These are phyloP conservation scores for Rhypophila decipiens DNA, from an alignment of 495 filamentous ascomycete species.

Conservation along the genomic window DNA sequence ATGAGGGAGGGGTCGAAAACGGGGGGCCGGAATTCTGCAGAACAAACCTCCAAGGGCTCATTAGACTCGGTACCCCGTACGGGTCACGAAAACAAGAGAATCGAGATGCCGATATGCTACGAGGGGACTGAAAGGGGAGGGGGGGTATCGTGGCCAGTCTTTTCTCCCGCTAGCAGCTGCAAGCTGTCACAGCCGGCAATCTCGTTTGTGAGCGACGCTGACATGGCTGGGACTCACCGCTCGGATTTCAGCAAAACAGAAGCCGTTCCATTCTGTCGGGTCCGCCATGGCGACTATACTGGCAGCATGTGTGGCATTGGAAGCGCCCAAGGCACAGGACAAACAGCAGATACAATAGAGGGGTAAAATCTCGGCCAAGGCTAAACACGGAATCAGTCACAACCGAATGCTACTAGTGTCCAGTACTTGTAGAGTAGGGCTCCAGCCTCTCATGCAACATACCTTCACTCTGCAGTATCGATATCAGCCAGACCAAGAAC, in stretches of 20 bases:
- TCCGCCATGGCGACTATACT: not conserved
- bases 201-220: not conserved
- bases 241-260: not conserved
- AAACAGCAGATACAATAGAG: no score
- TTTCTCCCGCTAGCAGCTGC: no score
- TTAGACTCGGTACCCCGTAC: no score
- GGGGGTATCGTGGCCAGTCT: not conserved
- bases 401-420: no score
- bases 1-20: no score
- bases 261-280: slow-evolving; percentile 5
- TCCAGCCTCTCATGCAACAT: no score
- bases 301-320: not conserved
- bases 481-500: no score
- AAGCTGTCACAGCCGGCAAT: not conserved
- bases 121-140: not conserved
- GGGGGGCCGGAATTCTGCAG: no score
- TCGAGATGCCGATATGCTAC: not conserved
- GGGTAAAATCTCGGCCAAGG: not conserved
- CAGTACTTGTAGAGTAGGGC: no score
- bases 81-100: not conserved
- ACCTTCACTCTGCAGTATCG: no score
- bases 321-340: not conserved
- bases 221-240: not conserved
- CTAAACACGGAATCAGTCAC: no score
- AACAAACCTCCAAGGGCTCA: no score